Evolutionary conservation across 2,329 filamentous ascomycete genomes (phyloP).

Genomic region (Colletotrichum sp.): DNA sequence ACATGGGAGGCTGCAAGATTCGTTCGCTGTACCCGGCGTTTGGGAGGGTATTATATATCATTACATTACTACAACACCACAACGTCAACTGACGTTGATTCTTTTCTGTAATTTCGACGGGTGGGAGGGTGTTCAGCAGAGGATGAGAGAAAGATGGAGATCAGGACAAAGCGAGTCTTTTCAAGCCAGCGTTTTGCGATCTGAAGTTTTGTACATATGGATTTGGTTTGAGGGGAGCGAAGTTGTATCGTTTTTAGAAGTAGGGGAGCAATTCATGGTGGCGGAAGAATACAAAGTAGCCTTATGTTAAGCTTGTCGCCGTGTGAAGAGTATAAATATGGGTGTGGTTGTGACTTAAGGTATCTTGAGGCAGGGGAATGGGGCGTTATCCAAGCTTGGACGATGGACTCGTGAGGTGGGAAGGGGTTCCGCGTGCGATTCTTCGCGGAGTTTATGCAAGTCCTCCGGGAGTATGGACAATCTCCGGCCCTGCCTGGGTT

Average conservation of each 20-base stretch:
- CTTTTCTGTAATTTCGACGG: neutral
- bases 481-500: too few relatives aligned
- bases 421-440: neutral
- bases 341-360: neutral
- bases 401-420: neutral
- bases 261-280: neutral
- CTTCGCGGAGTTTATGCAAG: too few relatives aligned
- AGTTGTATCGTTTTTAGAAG: neutral
- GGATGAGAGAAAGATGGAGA: neutral
- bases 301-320: neutral
- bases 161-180: neutral
- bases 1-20: neutral
- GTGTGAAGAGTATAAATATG: neutral
- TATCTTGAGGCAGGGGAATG: neutral
- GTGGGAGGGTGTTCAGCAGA: neutral
- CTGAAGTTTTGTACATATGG: neutral
- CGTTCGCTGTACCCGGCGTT: constrained; percentile 3
- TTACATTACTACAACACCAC: neutral
- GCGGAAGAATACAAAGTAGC: neutral
- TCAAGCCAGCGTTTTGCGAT: neutral
- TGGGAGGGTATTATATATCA: neutral
- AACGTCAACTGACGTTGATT: neutral
- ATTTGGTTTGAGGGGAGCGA: neutral
- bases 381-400: too few relatives aligned
- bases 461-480: too few relatives aligned